phyloP scores from a whole-genome alignment of 1,284 basidiomycete genomes.

The Ganoderma sinense region DNA sequence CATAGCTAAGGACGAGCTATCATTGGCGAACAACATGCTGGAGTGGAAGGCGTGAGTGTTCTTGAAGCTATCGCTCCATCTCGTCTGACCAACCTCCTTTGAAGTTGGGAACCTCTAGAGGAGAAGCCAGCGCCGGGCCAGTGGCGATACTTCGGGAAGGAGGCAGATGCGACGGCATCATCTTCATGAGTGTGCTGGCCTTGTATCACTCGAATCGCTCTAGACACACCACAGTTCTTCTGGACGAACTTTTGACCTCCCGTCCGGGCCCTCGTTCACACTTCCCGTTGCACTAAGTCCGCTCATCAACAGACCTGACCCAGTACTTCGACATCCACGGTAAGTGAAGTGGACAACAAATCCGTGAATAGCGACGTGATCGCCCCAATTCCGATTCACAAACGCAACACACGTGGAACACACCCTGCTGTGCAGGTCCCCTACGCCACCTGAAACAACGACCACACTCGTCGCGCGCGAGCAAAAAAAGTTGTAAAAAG shows the following conservation, averaged over 20 bases:
- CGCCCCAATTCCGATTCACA: too few relatives aligned
- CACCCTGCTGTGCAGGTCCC: too few relatives aligned
- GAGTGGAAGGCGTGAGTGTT: conserved; percentile 95
- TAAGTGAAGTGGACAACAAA: too few relatives aligned
- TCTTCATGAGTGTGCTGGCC: conserved; percentile 20
- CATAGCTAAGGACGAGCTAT: conserved; percentile 87
- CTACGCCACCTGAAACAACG: too few relatives aligned
- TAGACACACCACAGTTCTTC: not conserved
- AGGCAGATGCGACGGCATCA: conserved; percentile 49
- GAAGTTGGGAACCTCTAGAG: conserved; percentile 88
- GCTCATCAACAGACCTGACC: not conserved
- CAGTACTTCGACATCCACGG: not conserved
- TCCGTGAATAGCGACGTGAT: too few relatives aligned
- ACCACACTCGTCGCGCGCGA: too few relatives aligned
- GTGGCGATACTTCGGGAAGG: conserved; percentile 84
- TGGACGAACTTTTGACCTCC: not conserved
- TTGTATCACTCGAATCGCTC: conserved; percentile 8
- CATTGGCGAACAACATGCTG: conserved; percentile 83
- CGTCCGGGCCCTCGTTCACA: not conserved
- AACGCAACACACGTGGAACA: too few relatives aligned
- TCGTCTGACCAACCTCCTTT: conserved; percentile 14
- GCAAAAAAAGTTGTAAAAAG: conserved; percentile 42
- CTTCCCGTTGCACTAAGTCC: not conserved
- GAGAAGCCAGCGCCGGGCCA: conserved; percentile 84
- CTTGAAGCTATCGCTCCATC: not conserved